Conservation (phyloP, 2,329 filamentous ascomycete genomes). For the Penicillium sp. region DNA sequence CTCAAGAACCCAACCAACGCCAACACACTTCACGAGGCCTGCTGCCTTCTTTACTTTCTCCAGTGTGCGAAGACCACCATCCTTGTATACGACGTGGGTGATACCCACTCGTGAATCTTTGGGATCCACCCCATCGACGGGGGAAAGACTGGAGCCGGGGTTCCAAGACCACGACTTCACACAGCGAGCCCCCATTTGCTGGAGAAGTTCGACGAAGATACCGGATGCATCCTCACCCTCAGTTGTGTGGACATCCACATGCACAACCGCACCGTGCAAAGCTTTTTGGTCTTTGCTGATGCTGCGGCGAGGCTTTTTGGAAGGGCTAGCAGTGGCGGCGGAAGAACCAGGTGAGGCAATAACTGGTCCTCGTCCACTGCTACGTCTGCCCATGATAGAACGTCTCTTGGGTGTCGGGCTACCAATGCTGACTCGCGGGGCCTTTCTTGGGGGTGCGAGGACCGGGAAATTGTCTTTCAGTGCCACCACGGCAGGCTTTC, state of each 20-base stretch:
- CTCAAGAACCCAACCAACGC: constrained; percentile 87
- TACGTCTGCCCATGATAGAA: constrained; percentile 16
- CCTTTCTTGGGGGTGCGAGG: constrained; percentile 33
- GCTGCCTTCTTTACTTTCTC: constrained; percentile 75
- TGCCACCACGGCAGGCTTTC: constrained; percentile 25
- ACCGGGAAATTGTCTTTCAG: constrained; percentile 23
- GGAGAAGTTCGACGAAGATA: constrained; percentile 78
- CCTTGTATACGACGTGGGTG: constrained; percentile 89
- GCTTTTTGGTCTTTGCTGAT: constrained; percentile 38
- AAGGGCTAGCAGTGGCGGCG: constrained; percentile 25
- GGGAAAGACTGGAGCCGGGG: constrained; percentile 49
- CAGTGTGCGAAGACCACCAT: constrained; percentile 76
- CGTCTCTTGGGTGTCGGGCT: constrained; percentile 24
- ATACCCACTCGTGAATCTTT: constrained; percentile 65
- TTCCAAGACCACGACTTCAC: constrained; percentile 77
- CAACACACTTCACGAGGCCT: constrained; percentile 80
- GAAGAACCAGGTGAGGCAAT: constrained; percentile 14
- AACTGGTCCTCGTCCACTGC: constrained; percentile 8
- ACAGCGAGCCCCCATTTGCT: constrained; percentile 78
- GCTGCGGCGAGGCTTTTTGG: constrained; percentile 32
- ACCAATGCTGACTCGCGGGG: constrained; percentile 17
- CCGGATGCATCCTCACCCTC: constrained; percentile 78
- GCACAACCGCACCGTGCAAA: constrained; percentile 73
- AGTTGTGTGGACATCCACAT: constrained; percentile 79
- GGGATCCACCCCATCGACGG: constrained; percentile 33